Conservation (phyloP, 2,329 filamentous ascomycete genomes). For the Pseudophaeomoniella oleicola region DNA sequence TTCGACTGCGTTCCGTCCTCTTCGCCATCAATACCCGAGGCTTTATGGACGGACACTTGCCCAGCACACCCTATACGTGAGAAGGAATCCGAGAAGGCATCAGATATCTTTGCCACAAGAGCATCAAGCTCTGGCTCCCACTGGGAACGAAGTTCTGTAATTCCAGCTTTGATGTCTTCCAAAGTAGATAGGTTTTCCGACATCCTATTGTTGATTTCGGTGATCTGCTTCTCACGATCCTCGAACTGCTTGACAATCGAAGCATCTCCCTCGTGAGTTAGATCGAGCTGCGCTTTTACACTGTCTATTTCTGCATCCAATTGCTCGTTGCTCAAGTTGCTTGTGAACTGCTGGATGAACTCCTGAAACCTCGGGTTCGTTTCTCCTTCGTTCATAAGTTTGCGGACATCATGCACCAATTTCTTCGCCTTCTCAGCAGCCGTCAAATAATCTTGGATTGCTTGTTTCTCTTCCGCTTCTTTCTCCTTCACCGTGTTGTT, state of each 20-base stretch:
- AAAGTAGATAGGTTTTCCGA: constrained; percentile 15
- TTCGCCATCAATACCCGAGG: constrained; percentile 17
- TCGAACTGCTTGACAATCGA: constrained; percentile 66
- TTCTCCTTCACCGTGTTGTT: constrained; percentile 29
- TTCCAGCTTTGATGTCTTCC: constrained; percentile 36
- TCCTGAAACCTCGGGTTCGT: constrained; percentile 16
- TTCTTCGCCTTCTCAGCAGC: constrained; percentile 3
- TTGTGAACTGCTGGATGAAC: constrained; percentile 18
- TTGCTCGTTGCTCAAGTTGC: constrained; percentile 30
- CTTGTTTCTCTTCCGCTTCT: constrained; percentile 23
- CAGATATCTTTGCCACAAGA: constrained; percentile 67
- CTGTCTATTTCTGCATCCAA: constrained; percentile 61
- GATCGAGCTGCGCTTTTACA: constrained; percentile 59
- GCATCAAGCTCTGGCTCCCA: constrained; percentile 79
- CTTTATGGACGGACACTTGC: constrained; percentile 76
- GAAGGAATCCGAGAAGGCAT: constrained; percentile 87
- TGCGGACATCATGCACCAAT: constrained; percentile 7
- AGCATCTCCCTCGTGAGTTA: constrained; percentile 60
- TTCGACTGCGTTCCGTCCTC: constrained; percentile 4
- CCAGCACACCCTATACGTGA: constrained; percentile 87
- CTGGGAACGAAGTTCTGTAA: constrained; percentile 49
- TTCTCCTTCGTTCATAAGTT: constrained; percentile 6
- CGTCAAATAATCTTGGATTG: constrained; percentile 11
- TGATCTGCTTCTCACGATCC: constrained; percentile 55
- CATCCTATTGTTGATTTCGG: constrained; percentile 45